Conservation (phyloP, 139 green algal genomes). For the Deuterostichococcus epilithicus region DNA sequence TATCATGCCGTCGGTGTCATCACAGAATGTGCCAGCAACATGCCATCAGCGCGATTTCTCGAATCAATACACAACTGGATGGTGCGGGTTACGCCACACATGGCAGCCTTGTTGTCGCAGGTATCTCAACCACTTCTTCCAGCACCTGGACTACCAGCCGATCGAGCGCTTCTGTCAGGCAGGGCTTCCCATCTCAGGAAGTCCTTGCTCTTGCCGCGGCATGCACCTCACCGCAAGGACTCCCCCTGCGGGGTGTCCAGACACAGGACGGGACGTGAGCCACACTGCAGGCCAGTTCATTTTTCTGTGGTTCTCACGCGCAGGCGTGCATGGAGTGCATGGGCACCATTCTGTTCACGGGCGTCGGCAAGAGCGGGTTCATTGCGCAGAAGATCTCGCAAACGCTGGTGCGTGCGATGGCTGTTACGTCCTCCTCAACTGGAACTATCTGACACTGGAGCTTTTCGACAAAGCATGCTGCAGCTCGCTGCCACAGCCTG, state of each 20-base stretch:
- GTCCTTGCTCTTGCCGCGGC: neutral
- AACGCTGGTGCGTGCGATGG: conserved; percentile 31
- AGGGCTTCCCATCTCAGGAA: neutral
- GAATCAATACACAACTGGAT: neutral
- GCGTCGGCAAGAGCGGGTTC: conserved; percentile 65
- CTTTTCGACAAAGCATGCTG: too few relatives aligned
- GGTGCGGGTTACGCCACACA: neutral
- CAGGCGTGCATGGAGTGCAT: conserved; percentile 43
- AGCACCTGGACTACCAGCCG: conserved; percentile 39
- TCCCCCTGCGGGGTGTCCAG: too few relatives aligned
- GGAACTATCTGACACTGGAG: too few relatives aligned
- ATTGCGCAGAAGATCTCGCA: conserved; percentile 67
- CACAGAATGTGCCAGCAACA: neutral
- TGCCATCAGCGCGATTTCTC: neutral
- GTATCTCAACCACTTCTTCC: conserved; percentile 53
- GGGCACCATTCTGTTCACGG: conserved; percentile 57
- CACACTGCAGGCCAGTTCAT: neutral
- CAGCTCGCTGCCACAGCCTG: neutral
- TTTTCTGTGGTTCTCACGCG: neutral
- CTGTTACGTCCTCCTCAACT: too few relatives aligned
- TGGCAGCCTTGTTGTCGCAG: conserved; percentile 13
- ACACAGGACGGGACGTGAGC: too few relatives aligned
- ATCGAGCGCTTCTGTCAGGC: conserved; percentile 45
- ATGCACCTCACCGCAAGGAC: neutral
- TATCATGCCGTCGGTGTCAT: neutral